Conservation (phyloP, 495 filamentous ascomycete genomes). For the Trichoderma parareesei region DNA sequence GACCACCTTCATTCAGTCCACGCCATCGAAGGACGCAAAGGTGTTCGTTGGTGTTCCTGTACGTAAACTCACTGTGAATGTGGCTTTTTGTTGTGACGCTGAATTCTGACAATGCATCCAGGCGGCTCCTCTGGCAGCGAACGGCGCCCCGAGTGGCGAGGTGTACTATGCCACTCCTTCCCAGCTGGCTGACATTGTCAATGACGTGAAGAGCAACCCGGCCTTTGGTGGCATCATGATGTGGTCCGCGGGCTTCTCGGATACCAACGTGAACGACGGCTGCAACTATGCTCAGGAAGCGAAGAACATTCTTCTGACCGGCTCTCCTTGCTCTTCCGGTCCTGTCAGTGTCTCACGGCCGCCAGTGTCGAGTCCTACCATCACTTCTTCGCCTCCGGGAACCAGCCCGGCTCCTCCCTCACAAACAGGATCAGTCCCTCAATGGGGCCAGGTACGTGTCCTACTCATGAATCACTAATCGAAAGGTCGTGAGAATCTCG, state of each 20-base stretch:
- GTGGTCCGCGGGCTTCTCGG: constrained; percentile 23
- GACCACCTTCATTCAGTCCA: constrained; percentile 47
- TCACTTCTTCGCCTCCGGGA: not conserved
- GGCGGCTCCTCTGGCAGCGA: not conserved
- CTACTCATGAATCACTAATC: not conserved
- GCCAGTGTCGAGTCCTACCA: not conserved
- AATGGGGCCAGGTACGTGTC: not conserved
- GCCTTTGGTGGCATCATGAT: constrained; percentile 25
- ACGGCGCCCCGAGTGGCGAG: not conserved
- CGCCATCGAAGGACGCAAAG: constrained; percentile 45
- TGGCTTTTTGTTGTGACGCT: not conserved
- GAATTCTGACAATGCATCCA: not conserved
- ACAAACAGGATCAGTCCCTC: not conserved
- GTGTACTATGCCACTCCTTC: constrained; percentile 18
- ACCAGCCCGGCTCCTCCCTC: not conserved
- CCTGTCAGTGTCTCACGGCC: not conserved
- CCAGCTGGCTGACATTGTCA: constrained; percentile 17
- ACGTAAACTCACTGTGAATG: constrained; percentile 29
- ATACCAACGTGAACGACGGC: constrained; percentile 13
- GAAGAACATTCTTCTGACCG: constrained; percentile 8
- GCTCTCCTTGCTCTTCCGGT: not conserved
- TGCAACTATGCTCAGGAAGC: constrained; percentile 17
- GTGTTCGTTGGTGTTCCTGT: constrained; percentile 52
- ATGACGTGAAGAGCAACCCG: constrained; percentile 16
- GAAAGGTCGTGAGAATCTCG: not conserved